Base-by-base conservation (phyloP, 192 early-diverging fungal genomes). In the Linnemannia zychae region DNA sequence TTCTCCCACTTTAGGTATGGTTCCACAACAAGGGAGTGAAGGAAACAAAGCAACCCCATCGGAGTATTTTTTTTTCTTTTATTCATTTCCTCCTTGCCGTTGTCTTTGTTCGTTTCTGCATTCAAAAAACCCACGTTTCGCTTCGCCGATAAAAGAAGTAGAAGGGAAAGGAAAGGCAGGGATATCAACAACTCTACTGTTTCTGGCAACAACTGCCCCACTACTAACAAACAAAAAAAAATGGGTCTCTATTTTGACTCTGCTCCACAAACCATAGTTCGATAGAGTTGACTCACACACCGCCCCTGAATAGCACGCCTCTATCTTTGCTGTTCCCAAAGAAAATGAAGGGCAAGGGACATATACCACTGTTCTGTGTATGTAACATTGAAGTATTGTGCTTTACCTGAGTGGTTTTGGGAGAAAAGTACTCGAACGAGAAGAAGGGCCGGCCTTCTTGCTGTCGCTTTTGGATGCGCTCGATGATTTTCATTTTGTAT, bases 341-440 rank as follows among this genome's bases (percentile, higher is more conserved):
- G 4, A 16, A 52, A 52, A 50, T 17, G 16, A 49, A 49, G 18
- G n/a, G n/a, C n/a, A n/a, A n/a, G n/a, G n/a, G n/a, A n/a, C n/a
- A n/a, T n/a, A n/a, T n/a, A n/a, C n/a, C n/a, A n/a, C n/a, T n/a
- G n/a, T n/a, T n/a, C n/a, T n/a, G n/a, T n/a, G n/a, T n/a, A n/a
- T n/a, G n/a, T n/a, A n/a, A n/a, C n/a, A n/a, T n/a, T n/a, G n/a
- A 44, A 44, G 40, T 9, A 6, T 28, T 37, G 40, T 46, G 38
- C 2, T 11, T 52, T 87, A 90, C 89, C 79, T 93, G 93, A 65
- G 90, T 90, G 44, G 98, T 99, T 86, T 97, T 99, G 78, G 98
- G 98, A 68, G 98, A 97, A 72, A 98, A 99, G 90, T 95, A 99
- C 88, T 99, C 98, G 86, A 99, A 99, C 48, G 97, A 98, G 92